These are phyloP conservation scores for Microdochium paspali DNA, from an alignment of 2,329 filamentous ascomycete genomes.

Conservation along the genomic window DNA sequence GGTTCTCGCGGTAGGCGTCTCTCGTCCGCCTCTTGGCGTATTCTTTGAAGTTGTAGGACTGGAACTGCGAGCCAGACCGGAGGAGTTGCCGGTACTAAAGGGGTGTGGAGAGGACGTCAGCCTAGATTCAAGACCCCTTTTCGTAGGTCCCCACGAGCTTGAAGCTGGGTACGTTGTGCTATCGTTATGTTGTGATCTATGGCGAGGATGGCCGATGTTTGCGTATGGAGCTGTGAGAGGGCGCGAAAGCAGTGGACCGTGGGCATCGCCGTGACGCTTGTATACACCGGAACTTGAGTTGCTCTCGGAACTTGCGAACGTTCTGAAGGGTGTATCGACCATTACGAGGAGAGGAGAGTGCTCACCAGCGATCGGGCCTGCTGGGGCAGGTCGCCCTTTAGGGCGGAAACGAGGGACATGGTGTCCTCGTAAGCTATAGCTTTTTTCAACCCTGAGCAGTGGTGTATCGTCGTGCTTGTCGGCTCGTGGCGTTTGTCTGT, in stretches of 20 bases:
- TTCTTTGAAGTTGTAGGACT: slow-evolving; percentile 95
- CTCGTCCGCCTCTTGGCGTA: slow-evolving; percentile 86
- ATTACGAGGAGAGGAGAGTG: slow-evolving; percentile 1
- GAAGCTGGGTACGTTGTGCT: too few species aligned
- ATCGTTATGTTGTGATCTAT: too few species aligned
- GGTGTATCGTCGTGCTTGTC: not conserved
- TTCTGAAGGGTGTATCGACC: slow-evolving; percentile 6
- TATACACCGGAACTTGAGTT: too few species aligned
- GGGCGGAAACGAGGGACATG: slow-evolving; percentile 22
- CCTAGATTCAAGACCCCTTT: too few species aligned
- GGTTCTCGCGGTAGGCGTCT: slow-evolving; percentile 82
- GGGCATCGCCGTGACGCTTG: too few species aligned
- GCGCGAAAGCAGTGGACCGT: too few species aligned
- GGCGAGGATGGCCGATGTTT: too few species aligned
- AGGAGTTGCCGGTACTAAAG: slow-evolving; percentile 95
- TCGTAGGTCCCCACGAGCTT: too few species aligned
- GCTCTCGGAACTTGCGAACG: too few species aligned
- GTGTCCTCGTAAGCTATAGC: not conserved
- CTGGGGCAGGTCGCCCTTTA: slow-evolving; percentile 45
- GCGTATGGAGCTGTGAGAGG: too few species aligned
- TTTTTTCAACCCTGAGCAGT: not conserved
- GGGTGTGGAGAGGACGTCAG: too few species aligned
- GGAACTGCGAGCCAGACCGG: slow-evolving; percentile 77
- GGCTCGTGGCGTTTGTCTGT: too few species aligned
- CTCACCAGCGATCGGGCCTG: slow-evolving; percentile 48